Percentiles rank a stretch among this genome's conserved stretches.
phyloP scores from a whole-genome alignment of 2,329 filamentous ascomycete species.

The Colletotrichum tabaci region DNA sequence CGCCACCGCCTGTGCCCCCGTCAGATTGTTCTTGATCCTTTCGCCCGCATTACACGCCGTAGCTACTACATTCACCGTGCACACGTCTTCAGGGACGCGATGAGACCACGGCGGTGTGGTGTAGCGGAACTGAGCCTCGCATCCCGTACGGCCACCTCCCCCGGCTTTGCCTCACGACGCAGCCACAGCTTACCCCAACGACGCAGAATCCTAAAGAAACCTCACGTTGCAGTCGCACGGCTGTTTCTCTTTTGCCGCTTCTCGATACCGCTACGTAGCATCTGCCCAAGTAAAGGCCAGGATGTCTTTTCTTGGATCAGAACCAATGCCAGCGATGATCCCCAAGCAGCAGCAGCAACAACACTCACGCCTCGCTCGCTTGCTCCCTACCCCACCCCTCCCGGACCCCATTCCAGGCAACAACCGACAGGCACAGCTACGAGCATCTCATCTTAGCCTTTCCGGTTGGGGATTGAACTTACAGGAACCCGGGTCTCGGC shows the following conservation, averaged over 20 bases:
- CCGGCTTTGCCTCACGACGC: constrained; percentile 9
- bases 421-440: constrained; percentile 4
- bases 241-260: background rate
- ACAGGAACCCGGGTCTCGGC: constrained; percentile 7
- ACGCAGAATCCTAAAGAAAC: constrained; percentile 15
- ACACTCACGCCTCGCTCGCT: background rate
- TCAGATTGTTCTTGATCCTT: background rate
- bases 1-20: background rate
- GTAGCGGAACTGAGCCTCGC: constrained; percentile 33
- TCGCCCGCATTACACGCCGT: background rate
- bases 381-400: background rate
- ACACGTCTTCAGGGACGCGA: background rate
- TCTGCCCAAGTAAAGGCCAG: background rate
- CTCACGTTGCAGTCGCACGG: background rate
- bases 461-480: background rate
- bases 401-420: constrained; percentile 6
- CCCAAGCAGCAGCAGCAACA: background rate
- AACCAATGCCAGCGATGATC: constrained; percentile 2
- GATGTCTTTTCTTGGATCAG: background rate
- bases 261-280: background rate
- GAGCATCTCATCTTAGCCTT: background rate
- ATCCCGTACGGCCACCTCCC: constrained; percentile 17
- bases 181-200: constrained; percentile 38
- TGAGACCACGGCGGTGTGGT: background rate
- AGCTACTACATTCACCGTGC: background rate